These are phyloP conservation scores for Rhodotorula babjevae DNA, from an alignment of 768 basidiomycete species.

Conservation along the genomic window DNA sequence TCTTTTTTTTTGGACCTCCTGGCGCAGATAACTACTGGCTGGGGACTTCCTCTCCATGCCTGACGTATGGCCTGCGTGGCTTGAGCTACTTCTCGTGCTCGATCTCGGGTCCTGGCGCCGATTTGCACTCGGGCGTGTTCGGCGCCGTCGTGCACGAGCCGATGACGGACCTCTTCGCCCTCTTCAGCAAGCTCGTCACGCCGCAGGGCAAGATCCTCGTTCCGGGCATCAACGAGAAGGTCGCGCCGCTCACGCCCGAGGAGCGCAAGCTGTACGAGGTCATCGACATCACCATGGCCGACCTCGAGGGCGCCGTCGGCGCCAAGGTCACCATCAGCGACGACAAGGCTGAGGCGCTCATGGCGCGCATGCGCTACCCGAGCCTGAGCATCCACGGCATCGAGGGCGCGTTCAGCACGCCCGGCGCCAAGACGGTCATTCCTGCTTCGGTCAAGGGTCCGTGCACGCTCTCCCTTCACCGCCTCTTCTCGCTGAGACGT, in stretches of 20 bases:
- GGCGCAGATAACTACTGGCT: not conserved
- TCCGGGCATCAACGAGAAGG: slow-evolving; percentile 74
- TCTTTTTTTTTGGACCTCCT: no score
- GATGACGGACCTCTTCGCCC: slow-evolving; percentile 81
- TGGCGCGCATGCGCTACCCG: slow-evolving; percentile 78
- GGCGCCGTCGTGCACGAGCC: slow-evolving; percentile 75
- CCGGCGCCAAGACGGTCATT: slow-evolving; percentile 86
- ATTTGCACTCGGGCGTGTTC: slow-evolving; percentile 85
- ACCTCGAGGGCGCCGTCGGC: slow-evolving; percentile 74
- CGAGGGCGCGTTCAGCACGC: slow-evolving; percentile 83
- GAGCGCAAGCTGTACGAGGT: slow-evolving; percentile 69
- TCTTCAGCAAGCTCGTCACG: slow-evolving; percentile 81
- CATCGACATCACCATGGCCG: slow-evolving; percentile 62
- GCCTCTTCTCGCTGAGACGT: no score
- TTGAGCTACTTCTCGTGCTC: slow-evolving; percentile 69
- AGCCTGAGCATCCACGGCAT: slow-evolving; percentile 84
- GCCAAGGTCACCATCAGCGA: slow-evolving; percentile 65
- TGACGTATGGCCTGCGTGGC: slow-evolving; percentile 38
- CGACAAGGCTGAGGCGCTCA: slow-evolving; percentile 73
- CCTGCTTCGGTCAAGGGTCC: slow-evolving; percentile 64
- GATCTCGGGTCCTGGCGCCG: slow-evolving; percentile 74
- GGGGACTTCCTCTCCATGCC: slow-evolving; percentile 49
- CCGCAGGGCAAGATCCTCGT: slow-evolving; percentile 75
- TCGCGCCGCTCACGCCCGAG: slow-evolving; percentile 64
- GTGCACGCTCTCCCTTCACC: no score